Evolutionary conservation across 176 grass and related monocot genomes (phyloP), one percentile per base, ranked within the genome.

Genomic region (Dactylis glomerata): DNA sequence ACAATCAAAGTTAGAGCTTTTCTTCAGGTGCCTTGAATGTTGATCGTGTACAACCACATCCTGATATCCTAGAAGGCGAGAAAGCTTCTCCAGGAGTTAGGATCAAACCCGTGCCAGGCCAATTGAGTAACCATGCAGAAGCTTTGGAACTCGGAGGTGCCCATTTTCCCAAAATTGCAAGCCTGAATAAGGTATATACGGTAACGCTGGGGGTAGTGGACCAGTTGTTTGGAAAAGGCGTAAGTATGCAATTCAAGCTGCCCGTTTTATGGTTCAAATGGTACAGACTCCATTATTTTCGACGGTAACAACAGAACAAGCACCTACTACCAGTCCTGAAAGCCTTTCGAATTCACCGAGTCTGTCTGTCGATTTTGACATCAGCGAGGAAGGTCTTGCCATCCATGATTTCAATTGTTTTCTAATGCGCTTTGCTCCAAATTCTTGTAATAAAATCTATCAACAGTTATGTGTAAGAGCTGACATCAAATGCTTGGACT

Each of bases 251-350:
- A 69, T 84, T 34, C 86, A 90, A 86, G 93, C 81, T 84, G 86
- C 91, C 78, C 89, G 88, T 55, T 96, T 98, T 86, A 92, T 96
- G 93, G 80, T 98, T 68, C 96, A 95, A 90, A 98, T 98, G 93
- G 73, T 96, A 31, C 93, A 92, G 80, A 87, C 83, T 86, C 89
- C 88, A 68, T 80, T 96, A 24, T 92, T 99, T 72, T 87, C 75
- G 24, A 63, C 83, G 46, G 89, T 87, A 79, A 34, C 26, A 71
- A 44, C 26, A 8, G 87, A 92, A 38, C 79, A 95, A 44, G 40
- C n/a, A n/a, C n/a, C 78, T 75, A 46, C 42, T 3, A 78, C 87
- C 27, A 84, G 80, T 83, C 83, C 85, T 86, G 85, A 63, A 87
- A 92, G 64, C 81, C 47, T 58, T 62, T 84, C 81, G 22, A 78